phyloP scores from a whole-genome alignment of 2,329 filamentous ascomycete species.

The Microcyclosporella mali region DNA sequence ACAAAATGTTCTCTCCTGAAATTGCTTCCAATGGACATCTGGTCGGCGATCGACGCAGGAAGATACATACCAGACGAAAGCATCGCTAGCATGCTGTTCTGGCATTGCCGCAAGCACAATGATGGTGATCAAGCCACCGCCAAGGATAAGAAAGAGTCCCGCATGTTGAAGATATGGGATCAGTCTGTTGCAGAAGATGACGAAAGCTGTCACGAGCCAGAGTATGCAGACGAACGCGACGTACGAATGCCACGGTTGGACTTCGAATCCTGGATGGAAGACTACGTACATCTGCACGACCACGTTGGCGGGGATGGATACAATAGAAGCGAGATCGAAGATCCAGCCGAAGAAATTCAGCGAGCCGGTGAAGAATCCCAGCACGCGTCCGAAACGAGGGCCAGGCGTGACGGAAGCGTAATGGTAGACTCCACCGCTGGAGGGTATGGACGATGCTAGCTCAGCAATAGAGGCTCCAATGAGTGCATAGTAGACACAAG shows the following conservation, averaged over 20 bases:
- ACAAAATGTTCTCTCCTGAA: too few species aligned
- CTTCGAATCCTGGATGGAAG: constrained; percentile 50
- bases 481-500: constrained; percentile 32
- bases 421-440: constrained; percentile 41
- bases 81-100: constrained; percentile 42
- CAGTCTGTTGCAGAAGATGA: constrained; percentile 53
- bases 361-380: constrained; percentile 34
- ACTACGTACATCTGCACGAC: constrained; percentile 56
- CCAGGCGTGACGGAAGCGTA: constrained; percentile 36
- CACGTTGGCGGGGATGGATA: constrained; percentile 54
- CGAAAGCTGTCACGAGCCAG: constrained; percentile 47
- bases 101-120: constrained; percentile 48
- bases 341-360: constrained; percentile 56
- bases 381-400: constrained; percentile 25
- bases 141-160: constrained; percentile 48
- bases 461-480: constrained; percentile 43
- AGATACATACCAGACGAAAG: constrained; percentile 30
- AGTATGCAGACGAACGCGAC: constrained; percentile 52
- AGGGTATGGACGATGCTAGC: constrained; percentile 51
- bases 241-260: constrained; percentile 55
- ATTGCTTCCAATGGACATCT: too few species aligned
- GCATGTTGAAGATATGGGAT: constrained; percentile 48
- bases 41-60: too few species aligned
- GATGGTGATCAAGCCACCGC: constrained; percentile 33
- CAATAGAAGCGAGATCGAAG: constrained; percentile 55